phyloP scores from a whole-genome alignment of 2,329 filamentous ascomycete species.

The Aspergillus neoniger region DNA sequence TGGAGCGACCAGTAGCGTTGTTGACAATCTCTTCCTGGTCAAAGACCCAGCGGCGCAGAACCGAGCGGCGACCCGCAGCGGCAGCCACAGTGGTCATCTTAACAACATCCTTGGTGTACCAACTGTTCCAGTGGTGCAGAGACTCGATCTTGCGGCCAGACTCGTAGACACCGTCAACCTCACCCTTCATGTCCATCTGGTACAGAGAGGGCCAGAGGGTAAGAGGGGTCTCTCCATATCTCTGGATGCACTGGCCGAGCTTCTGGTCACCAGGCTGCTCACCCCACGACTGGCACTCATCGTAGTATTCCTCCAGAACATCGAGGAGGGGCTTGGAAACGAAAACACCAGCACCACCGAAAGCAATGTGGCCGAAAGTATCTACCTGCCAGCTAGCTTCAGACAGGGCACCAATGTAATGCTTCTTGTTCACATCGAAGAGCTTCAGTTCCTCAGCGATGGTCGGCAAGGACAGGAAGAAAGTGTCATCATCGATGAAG shows the following conservation, averaged over 20 bases:
- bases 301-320: conserved; percentile 40
- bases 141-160: conserved; percentile 47
- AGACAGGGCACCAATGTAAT: conserved; percentile 47
- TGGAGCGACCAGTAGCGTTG: conserved; percentile 36
- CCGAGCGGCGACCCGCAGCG: conserved; percentile 43
- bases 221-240: conserved; percentile 41
- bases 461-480: conserved; percentile 43
- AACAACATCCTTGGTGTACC: conserved; percentile 48
- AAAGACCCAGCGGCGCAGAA: conserved; percentile 49
- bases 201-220: conserved; percentile 46
- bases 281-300: conserved; percentile 46
- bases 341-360: conserved; percentile 49
- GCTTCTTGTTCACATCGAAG: conserved; percentile 42
- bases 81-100: conserved; percentile 47
- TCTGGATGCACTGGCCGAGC: conserved; percentile 46
- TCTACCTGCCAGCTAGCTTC: conserved; percentile 48
- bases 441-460: conserved; percentile 43
- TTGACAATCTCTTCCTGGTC: conserved; percentile 43
- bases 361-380: conserved; percentile 47
- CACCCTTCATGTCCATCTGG: conserved; percentile 49
- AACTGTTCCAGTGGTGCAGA: conserved; percentile 49
- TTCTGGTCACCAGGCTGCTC: conserved; percentile 49
- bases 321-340: conserved; percentile 45
- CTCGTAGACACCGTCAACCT: conserved; percentile 46
- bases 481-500: conserved; percentile 49